Percentiles rank a stretch among this genome's conserved stretches.
Evolutionary conservation across 805 yeast genomes (phyloP).

Genomic region (Cyberlindnera xylosilytica): DNA sequence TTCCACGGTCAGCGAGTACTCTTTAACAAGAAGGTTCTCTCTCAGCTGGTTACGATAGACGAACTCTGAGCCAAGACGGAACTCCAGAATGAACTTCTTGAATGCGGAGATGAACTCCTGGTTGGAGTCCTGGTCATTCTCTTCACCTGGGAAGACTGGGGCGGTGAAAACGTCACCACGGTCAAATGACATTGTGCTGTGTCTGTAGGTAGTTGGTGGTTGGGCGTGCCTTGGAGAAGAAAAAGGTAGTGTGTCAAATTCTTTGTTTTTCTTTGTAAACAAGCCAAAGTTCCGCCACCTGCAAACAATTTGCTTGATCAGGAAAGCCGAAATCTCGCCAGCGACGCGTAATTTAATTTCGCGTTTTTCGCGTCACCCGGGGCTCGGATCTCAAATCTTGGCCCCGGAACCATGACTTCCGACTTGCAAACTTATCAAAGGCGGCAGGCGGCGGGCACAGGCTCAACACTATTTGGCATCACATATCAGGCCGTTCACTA

Average conservation of each 20-base stretch:
- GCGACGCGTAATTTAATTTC: slow-evolving; percentile 1
- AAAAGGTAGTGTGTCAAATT: no score
- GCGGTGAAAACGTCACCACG: slow-evolving; percentile 66
- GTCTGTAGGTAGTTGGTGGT: background rate
- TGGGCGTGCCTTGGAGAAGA: background rate
- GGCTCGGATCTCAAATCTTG: background rate
- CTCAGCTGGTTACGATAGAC: slow-evolving; percentile 88
- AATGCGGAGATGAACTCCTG: slow-evolving; percentile 75
- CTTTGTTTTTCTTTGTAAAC: slow-evolving; percentile 4
- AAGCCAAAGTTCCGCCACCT: background rate
- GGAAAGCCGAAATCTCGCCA: slow-evolving; percentile 5
- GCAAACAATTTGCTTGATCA: slow-evolving; percentile 17
- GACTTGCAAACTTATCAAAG: background rate
- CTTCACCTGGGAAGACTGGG: slow-evolving; percentile 83
- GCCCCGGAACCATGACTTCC: background rate
- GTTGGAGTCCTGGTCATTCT: slow-evolving; percentile 57
- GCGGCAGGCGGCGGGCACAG: no score
- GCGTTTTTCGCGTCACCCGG: slow-evolving; percentile 6
- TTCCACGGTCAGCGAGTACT: slow-evolving; percentile 69
- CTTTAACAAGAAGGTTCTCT: slow-evolving; percentile 76
- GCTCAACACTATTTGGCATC: no score
- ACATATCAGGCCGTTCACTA: background rate
- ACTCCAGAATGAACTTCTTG: slow-evolving; percentile 78
- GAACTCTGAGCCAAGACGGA: slow-evolving; percentile 77
- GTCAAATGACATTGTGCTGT: slow-evolving; percentile 24